Percentiles rank a stretch among this genome's conserved stretches.
phyloP scores from a whole-genome alignment of 106 monocot species.

The Dactylorhiza incarnata region DNA sequence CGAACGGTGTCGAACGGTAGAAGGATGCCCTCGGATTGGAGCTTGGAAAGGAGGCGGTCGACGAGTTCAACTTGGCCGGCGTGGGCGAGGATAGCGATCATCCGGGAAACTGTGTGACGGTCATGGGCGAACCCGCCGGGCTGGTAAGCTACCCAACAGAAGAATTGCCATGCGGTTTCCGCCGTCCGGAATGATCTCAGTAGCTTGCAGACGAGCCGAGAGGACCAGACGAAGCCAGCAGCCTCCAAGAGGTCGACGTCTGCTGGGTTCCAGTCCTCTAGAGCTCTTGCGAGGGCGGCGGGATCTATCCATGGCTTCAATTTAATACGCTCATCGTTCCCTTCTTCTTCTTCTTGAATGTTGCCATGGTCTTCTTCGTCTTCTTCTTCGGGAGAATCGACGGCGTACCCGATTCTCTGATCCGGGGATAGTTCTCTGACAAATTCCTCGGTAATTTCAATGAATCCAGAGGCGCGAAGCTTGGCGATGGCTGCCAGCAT shows the following conservation, averaged over 20 bases:
- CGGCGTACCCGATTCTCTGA: constrained; percentile 46
- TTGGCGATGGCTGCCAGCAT: constrained; percentile 39
- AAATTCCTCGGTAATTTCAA: constrained; percentile 46
- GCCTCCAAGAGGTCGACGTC: constrained; percentile 54
- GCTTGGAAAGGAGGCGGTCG: constrained; percentile 54
- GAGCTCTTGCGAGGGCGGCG: constrained; percentile 42
- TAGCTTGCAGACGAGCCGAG: constrained; percentile 80
- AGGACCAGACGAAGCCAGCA: constrained; percentile 65
- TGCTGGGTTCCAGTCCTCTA: constrained; percentile 56
- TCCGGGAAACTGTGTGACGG: constrained; percentile 56
- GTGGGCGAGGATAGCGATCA: constrained; percentile 69
- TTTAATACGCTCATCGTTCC: background rate
- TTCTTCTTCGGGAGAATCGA: constrained; percentile 12
- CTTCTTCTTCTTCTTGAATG: constrained; percentile 11
- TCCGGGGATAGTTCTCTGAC: constrained; percentile 34
- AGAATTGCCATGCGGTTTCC: constrained; percentile 80
- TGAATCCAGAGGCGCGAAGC: constrained; percentile 46
- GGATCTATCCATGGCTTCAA: constrained; percentile 89
- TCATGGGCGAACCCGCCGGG: constrained; percentile 61
- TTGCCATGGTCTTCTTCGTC: constrained; percentile 20
- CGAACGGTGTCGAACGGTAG: constrained; percentile 71
- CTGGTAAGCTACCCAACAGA: constrained; percentile 80
- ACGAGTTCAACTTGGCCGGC: constrained; percentile 52
- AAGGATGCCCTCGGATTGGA: constrained; percentile 52
- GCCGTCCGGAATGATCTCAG: constrained; percentile 69